A percentile compares a stretch with the other conserved stretches of the same genome.
phyloP scores from a whole-genome alignment of 139 green algal genomes.

The Picochlorum sp. region DNA sequence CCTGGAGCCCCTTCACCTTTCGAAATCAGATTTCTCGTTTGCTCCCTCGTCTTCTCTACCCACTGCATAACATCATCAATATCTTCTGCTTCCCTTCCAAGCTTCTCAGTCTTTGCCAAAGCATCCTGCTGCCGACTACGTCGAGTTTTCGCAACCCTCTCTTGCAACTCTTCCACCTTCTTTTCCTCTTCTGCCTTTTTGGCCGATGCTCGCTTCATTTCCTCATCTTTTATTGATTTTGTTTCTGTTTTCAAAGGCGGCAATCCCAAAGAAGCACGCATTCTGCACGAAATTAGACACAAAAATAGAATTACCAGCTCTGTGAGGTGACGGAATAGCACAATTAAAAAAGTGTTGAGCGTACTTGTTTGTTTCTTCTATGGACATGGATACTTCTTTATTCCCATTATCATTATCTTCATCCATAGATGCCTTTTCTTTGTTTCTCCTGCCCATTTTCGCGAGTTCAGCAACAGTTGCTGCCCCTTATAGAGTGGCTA shows the following conservation, averaged over 20 bases:
- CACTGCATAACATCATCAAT: constrained; percentile 59
- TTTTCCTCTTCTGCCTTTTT: constrained; percentile 12
- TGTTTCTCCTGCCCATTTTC: too few relatives aligned
- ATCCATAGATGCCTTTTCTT: too few relatives aligned
- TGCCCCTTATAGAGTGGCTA: too few relatives aligned
- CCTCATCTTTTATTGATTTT: background rate
- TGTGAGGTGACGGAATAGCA: background rate
- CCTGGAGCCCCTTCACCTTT: constrained; percentile 15
- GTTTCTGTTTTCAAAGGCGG: constrained; percentile 42
- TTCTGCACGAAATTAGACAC: constrained; percentile 11
- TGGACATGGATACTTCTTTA: constrained; percentile 48
- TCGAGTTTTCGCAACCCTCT: constrained; percentile 14
- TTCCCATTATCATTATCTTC: too few relatives aligned
- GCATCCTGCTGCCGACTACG: constrained; percentile 23
- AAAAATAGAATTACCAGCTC: background rate
- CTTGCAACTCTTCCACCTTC: constrained; percentile 12
- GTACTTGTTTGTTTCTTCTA: constrained; percentile 83
- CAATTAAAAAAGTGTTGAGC: too few relatives aligned
- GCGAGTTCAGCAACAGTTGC: too few relatives aligned
- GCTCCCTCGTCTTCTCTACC: constrained; percentile 40
- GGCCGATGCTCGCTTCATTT: constrained; percentile 16
- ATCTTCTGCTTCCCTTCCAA: constrained; percentile 42
- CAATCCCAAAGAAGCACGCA: constrained; percentile 56
- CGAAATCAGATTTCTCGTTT: too few relatives aligned
- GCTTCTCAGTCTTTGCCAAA: constrained; percentile 30